Evolutionary conservation across 2,329 filamentous ascomycete species (phyloP).

Genomic region (Trichophyton mentagrophytes): DNA sequence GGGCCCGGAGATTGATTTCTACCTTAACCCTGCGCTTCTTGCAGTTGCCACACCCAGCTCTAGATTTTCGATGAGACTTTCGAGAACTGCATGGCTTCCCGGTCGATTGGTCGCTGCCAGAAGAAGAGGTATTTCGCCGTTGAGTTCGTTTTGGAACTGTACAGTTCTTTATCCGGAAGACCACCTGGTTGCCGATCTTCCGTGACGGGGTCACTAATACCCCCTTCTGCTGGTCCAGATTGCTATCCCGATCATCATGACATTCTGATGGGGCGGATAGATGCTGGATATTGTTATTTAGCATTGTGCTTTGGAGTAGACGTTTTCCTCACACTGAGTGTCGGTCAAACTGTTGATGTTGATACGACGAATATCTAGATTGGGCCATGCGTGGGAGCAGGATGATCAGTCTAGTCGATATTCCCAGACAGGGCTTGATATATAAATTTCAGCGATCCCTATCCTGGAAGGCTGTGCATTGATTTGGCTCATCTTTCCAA

Average conservation of each 20-base stretch:
- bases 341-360: neutral
- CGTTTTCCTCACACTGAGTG: neutral
- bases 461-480: neutral
- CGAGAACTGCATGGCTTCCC: constrained; percentile 20
- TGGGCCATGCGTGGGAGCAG: neutral
- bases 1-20: neutral
- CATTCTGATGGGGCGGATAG: neutral
- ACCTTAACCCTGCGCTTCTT: constrained; percentile 28
- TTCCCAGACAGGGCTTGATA: neutral
- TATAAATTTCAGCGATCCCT: neutral
- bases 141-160: neutral
- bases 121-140: neutral
- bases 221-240: neutral
- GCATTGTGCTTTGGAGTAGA: neutral
- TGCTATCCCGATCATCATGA: neutral
- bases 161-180: constrained; percentile 13
- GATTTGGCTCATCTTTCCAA: neutral
- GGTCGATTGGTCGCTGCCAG: neutral
- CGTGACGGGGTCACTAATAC: constrained; percentile 6
- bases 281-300: neutral
- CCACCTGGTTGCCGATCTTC: constrained; percentile 13
- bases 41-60: constrained; percentile 23
- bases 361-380: constrained; percentile 2
- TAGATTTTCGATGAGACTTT: constrained; percentile 25
- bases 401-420: neutral